Base-by-base conservation (phyloP, 2,329 filamentous ascomycete species). In the Cladosporium colombiae region DNA sequence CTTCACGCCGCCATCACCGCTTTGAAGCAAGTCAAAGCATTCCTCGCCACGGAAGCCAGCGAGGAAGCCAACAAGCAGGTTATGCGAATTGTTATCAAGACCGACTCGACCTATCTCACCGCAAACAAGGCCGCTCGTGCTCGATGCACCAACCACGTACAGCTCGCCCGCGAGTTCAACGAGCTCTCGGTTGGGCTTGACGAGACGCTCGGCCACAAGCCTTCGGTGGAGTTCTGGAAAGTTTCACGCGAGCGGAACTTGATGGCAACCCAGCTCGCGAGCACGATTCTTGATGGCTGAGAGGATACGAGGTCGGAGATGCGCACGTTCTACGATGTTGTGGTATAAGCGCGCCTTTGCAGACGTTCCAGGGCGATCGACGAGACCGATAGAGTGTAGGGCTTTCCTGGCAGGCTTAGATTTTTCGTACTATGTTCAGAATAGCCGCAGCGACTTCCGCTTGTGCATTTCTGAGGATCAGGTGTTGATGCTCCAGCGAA, bases 81-180 rank as follows among this genome's bases (percentile, higher is more conserved):
- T 5, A 37, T 1, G 4, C 14, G 66, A n/a, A 65, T 73, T 23
- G 64, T 70, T 7, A 73, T 78, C 62, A 74, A 75, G 53, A 71
- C 76, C 0, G 76, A 78, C 44, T 79, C 78, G 0, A 69, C 67
- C n/a, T 78, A 76, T 33, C 7, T 53, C 35, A 40, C 35, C 35
- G 35, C 35, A 4, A 16, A 40, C 35, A 18, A 40, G 16, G 5
- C 4, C 5, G 18, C 35, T 6, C 18, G 16, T 4, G 6, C 35
- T 40, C 35, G 35, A 16, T 16, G 18, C 35, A 14, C 18, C 2
- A 40, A 40, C 1, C 7, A 5, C 35, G 7, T 5, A 5, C 35
- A 40, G 5, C 35, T 40, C 35, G 5, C 7, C 7, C 35, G 35
- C 7, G 35, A 40, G 16, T 40, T 40, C 14, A 40, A 40, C 35